Evolutionary conservation across 164 flowering plant genomes (phyloP).

Genomic region (Aristolochia fimbriata): DNA sequence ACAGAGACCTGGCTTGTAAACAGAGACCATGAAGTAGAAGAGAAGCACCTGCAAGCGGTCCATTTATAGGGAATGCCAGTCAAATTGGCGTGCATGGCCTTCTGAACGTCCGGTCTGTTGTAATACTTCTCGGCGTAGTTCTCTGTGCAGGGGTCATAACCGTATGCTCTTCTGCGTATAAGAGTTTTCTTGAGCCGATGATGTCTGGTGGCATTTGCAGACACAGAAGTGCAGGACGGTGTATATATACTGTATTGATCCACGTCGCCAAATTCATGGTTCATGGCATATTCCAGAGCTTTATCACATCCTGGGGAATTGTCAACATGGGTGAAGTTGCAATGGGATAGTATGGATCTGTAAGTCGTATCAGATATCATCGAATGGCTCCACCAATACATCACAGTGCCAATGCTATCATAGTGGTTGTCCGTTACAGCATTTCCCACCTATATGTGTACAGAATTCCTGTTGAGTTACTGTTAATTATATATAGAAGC

Average conservation of each 20-base stretch:
- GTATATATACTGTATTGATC: slow-evolving; percentile 88
- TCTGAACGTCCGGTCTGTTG: slow-evolving; percentile 70
- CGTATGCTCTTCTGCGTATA: slow-evolving; percentile 32
- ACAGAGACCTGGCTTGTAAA: no score
- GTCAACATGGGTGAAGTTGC: slow-evolving; percentile 34
- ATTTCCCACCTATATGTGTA: slow-evolving; percentile 59
- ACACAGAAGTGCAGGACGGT: slow-evolving; percentile 29
- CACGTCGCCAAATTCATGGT: slow-evolving; percentile 68
- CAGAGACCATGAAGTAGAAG: not conserved
- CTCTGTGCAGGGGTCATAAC: slow-evolving; percentile 83
- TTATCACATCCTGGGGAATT: slow-evolving; percentile 31
- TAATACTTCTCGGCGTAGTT: slow-evolving; percentile 70
- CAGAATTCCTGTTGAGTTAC: no score
- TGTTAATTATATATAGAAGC: no score
- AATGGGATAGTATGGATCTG: slow-evolving; percentile 35
- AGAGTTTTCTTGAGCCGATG: slow-evolving; percentile 44
- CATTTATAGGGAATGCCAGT: slow-evolving; percentile 66
- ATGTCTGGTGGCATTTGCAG: slow-evolving; percentile 8
- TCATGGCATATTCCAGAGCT: slow-evolving; percentile 36
- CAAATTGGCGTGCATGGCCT: slow-evolving; percentile 68
- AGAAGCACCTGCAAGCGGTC: slow-evolving; percentile 81
- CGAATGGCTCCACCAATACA: slow-evolving; percentile 77
- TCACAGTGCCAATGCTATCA: slow-evolving; percentile 62
- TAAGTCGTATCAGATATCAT: slow-evolving; percentile 77
- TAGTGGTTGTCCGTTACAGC: slow-evolving; percentile 58